Conservation (phyloP, 2,329 filamentous ascomycete genomes). For the Colletotrichum sp. region DNA sequence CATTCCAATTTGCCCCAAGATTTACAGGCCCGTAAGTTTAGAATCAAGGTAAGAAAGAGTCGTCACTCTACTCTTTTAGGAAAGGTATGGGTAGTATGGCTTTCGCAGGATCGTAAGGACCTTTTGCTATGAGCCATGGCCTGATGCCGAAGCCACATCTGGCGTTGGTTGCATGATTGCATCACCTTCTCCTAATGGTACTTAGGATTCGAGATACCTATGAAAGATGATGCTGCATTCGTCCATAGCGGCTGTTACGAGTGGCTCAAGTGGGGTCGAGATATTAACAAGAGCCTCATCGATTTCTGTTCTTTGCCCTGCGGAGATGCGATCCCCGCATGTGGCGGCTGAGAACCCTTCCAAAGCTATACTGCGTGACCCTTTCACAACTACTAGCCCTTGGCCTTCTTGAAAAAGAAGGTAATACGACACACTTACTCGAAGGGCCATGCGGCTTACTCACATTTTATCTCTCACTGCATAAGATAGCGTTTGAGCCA, state of each 20-base stretch:
- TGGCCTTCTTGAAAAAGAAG: neutral
- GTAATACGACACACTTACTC: neutral
- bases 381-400: neutral
- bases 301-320: neutral
- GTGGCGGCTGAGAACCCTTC: neutral
- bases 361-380: neutral
- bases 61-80: neutral
- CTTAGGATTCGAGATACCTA: neutral
- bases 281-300: neutral
- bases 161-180: neutral
- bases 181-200: neutral
- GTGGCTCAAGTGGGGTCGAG: neutral
- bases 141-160: neutral
- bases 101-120: neutral
- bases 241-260: neutral
- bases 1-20: neutral
- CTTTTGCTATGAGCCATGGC: neutral
- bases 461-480: neutral
- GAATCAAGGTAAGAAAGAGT: neutral
- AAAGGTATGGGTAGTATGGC: neutral
- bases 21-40: rapidly evolving
- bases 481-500: neutral
- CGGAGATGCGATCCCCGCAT: neutral
- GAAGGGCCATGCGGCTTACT: neutral
- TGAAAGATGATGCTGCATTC: neutral